Evolutionary conservation across 805 yeast genomes (phyloP), one percentile per base, ranked within the genome.

Genomic region (Starmerella potacharoeniae): DNA sequence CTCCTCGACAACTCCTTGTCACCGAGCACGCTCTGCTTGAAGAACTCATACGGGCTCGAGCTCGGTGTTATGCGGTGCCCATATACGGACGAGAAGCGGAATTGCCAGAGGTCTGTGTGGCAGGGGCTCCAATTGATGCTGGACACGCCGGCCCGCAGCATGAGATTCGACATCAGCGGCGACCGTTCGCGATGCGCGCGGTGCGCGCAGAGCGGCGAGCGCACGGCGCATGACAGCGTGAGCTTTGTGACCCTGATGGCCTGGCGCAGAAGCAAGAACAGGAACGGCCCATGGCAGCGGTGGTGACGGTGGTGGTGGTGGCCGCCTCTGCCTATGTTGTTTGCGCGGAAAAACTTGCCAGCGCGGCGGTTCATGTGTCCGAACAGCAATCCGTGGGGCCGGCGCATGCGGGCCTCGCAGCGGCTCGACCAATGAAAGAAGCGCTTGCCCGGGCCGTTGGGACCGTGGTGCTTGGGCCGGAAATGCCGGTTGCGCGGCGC

Each of bases 401-500:
- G 37, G 28, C 49, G 35, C 16, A 22, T 3, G 33, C 50, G 53
- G 28, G 40, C 36, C 43, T 51, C 33, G 30, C 39, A 45, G 28
- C 6, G 31, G 31, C 44, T 14, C 30, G 51, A 49, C 46, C 50
- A n/a, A n/a, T 44, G 48, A 14, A 44, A 44, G 14, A 30, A 44
- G 37, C 48, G 48, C 36, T 16, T 30, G 36, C 48, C 48, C 39
- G 13, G 33, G 7, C 45, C 53, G 13, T 14, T 14, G 17, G 41
- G 41, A 35, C 47, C 49, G 13, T 17, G 46, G 6, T 41, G 31
- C 42, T 46, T 35, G 9, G 53, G 52, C n/a, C 49, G 46, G 22
- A 42, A 29, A 22, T 34, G 42, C 33, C 53, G 60, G 49, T 44
- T 35, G 49, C 50, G 41, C 16, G 58, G 59, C 29, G 60, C 47